A percentile compares a stretch with the other conserved stretches of the same genome.
phyloP scores from a whole-genome alignment of 768 basidiomycete genomes.

The Amanita rubescens region DNA sequence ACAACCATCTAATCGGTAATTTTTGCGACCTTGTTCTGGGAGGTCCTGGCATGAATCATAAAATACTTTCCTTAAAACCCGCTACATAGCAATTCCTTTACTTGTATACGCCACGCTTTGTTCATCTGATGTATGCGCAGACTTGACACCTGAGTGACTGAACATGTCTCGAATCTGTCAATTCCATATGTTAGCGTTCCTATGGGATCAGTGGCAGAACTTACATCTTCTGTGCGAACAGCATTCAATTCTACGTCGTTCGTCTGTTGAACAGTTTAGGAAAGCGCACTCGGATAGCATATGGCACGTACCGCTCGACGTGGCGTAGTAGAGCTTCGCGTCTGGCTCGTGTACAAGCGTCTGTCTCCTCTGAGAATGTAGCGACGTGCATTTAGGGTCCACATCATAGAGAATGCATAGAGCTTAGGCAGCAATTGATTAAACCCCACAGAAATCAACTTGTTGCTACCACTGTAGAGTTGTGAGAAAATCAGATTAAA shows the following conservation, averaged over 20 bases:
- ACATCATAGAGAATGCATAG: slow-evolving; percentile 31
- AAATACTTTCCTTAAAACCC: neutral
- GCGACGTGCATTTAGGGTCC: slow-evolving; percentile 26
- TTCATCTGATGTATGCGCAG: neutral
- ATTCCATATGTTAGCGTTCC: neutral
- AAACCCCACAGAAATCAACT: slow-evolving; percentile 22
- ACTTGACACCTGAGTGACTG: neutral
- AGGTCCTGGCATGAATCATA: neutral
- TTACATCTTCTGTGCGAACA: slow-evolving; percentile 20
- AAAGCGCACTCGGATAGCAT: neutral
- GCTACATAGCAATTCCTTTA: neutral
- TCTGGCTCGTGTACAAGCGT: slow-evolving; percentile 11
- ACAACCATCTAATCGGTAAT: neutral
- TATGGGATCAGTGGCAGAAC: slow-evolving; percentile 1
- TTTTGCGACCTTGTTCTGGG: neutral
- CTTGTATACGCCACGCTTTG: neutral
- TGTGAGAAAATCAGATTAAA: slow-evolving; percentile 29
- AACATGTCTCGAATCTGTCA: neutral
- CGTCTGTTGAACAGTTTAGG: neutral
- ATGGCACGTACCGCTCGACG: slow-evolving; percentile 7
- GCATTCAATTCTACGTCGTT: slow-evolving; percentile 16
- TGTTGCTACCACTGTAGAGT: slow-evolving; percentile 15
- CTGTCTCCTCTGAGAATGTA: slow-evolving; percentile 13
- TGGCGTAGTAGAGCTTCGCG: neutral
- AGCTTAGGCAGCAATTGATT: slow-evolving; percentile 25